These are phyloP conservation scores for Brassica incana DNA, from an alignment of 345 rosid species.

Conservation along the genomic window DNA sequence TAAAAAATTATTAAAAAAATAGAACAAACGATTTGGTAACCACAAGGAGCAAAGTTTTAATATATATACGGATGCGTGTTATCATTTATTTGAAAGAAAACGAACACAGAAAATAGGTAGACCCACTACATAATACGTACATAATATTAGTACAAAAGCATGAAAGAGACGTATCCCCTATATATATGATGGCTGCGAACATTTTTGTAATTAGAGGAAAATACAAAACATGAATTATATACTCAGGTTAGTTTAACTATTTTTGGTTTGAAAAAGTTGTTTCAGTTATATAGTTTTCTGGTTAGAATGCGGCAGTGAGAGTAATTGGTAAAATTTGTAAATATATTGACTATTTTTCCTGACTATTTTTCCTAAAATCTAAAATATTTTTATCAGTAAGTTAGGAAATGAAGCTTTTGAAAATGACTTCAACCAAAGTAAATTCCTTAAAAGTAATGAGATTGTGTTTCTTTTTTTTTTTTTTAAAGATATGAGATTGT, in stretches of 20 bases:
- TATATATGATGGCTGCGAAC: neutral
- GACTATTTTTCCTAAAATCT: neutral
- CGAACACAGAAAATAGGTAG: neutral
- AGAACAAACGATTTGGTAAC: neutral
- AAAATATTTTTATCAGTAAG: neutral
- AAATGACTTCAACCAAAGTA: neutral
- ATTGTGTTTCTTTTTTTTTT: neutral
- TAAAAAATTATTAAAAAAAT: neutral
- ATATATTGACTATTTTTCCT: neutral
- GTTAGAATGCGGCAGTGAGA: neutral
- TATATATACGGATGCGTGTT: constrained; percentile 16
- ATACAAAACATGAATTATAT: neutral
- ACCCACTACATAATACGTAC: constrained; percentile 23
- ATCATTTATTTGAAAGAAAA: constrained; percentile 10
- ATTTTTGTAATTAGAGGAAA: neutral
- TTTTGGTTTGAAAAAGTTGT: neutral
- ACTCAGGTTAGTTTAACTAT: neutral
- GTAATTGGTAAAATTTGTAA: neutral
- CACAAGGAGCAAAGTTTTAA: neutral
- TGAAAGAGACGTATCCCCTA: neutral
- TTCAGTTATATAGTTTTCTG: neutral
- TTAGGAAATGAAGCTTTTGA: neutral
- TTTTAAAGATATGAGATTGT: neutral
- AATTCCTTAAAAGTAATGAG: neutral
- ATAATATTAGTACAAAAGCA: neutral